Conservation (phyloP, 2,329 filamentous ascomycete species). For the Monosporascus sp. region DNA sequence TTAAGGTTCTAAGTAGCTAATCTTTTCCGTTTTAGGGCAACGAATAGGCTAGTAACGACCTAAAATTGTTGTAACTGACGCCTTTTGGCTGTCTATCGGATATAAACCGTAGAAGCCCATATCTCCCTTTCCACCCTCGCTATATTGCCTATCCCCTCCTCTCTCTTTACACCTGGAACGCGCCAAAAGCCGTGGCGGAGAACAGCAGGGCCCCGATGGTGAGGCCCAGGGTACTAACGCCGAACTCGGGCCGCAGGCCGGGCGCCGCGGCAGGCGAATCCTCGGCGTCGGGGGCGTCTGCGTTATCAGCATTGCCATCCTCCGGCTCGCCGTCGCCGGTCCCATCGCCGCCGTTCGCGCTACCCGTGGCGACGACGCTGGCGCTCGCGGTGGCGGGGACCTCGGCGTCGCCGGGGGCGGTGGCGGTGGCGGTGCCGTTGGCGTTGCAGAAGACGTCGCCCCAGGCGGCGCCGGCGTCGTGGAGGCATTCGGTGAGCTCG, state of each 20-base stretch:
- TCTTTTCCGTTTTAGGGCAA: too few relatives aligned
- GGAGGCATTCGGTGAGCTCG: slow-evolving; percentile 33
- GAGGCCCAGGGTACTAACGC: slow-evolving; percentile 27
- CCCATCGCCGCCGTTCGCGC: not conserved
- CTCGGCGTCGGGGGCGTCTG: slow-evolving; percentile 8
- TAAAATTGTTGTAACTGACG: too few relatives aligned
- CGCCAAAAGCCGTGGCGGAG: slow-evolving; percentile 26
- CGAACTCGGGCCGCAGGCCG: slow-evolving; percentile 10
- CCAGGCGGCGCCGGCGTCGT: slow-evolving; percentile 29
- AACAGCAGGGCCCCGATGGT: slow-evolving; percentile 31
- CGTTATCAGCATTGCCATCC: not conserved
- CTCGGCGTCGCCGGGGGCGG: slow-evolving; percentile 22
- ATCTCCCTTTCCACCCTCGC: not conserved
- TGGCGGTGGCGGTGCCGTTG: slow-evolving; percentile 31
- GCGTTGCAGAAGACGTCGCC: slow-evolving; percentile 39
- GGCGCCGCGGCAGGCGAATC: slow-evolving; percentile 15
- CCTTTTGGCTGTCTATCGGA: too few relatives aligned
- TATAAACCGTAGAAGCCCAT: not conserved
- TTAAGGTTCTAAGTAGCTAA: too few relatives aligned
- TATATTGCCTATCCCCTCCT: not conserved
- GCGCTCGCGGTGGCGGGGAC: slow-evolving; percentile 26
- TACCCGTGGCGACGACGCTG: slow-evolving; percentile 24
- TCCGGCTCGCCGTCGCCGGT: slow-evolving; percentile 5
- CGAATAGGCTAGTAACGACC: too few relatives aligned
- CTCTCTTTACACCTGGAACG: slow-evolving; percentile 19